Conservation (phyloP, 495 filamentous ascomycete species). For the Neurospora sp. region DNA sequence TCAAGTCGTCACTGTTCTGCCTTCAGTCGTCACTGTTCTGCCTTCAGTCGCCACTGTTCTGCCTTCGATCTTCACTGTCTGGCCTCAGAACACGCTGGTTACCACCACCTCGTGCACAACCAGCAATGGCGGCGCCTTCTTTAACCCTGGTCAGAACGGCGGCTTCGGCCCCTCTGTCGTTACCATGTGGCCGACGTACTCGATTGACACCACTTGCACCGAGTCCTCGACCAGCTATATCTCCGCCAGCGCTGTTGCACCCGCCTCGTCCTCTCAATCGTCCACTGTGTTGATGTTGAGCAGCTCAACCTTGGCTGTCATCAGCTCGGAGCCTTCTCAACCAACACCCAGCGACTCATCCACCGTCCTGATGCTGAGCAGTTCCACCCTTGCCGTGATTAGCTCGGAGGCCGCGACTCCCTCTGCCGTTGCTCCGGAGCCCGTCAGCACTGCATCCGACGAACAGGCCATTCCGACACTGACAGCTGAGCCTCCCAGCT, state of each 20-base stretch:
- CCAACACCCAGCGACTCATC: not conserved
- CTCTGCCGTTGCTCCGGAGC: not conserved
- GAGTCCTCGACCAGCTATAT: not conserved
- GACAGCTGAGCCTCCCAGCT: not conserved
- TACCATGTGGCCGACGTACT: conserved; percentile 3
- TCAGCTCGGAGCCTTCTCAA: not conserved
- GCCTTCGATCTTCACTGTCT: conserved; percentile 8
- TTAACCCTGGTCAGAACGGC: not conserved
- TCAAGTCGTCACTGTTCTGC: conserved; percentile 6
- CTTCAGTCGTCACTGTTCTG: conserved; percentile 9
- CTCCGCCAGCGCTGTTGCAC: not conserved
- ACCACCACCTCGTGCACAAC: not conserved
- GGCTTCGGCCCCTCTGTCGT: not conserved
- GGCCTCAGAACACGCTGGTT: not conserved
- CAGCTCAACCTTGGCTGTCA: not conserved
- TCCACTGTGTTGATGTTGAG: not conserved
- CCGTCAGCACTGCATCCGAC: not conserved
- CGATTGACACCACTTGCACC: conserved; percentile 1
- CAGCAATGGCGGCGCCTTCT: not conserved
- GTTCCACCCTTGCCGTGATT: not conserved
- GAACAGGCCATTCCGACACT: not conserved
- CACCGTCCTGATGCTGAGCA: not conserved
- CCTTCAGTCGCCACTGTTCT: conserved; percentile 7
- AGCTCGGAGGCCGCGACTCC: not conserved
- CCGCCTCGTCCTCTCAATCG: not conserved